phyloP scores from a whole-genome alignment of 1,284 basidiomycete genomes.

The Tilletia horrida region DNA sequence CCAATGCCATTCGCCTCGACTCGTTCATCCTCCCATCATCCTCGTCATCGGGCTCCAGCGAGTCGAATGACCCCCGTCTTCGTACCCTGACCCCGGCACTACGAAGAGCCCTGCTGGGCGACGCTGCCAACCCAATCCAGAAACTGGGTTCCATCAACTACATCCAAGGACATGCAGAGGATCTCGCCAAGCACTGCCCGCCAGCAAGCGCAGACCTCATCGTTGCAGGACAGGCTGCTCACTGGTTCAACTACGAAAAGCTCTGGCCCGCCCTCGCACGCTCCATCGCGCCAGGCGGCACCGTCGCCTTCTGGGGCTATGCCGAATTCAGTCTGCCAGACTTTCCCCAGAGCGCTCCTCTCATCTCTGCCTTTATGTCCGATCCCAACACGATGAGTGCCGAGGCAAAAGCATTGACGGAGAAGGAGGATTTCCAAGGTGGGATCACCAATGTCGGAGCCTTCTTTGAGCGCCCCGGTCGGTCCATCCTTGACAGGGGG shows the following conservation, averaged over 20 bases:
- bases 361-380: slow-evolving; percentile 6
- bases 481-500: slow-evolving; percentile 70
- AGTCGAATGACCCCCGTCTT: not conserved
- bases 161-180: slow-evolving; percentile 63
- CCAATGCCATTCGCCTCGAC: slow-evolving; percentile 61
- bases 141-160: slow-evolving; percentile 53
- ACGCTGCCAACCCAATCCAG: slow-evolving; percentile 52
- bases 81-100: slow-evolving; percentile 14
- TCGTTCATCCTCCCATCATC: slow-evolving; percentile 10
- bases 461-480: slow-evolving; percentile 76
- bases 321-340: slow-evolving; percentile 70
- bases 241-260: slow-evolving; percentile 77
- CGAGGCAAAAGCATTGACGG: slow-evolving; percentile 55
- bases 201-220: slow-evolving; percentile 69
- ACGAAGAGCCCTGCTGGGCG: slow-evolving; percentile 17
- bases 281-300: slow-evolving; percentile 67
- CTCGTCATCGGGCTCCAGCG: not conserved
- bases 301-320: slow-evolving; percentile 74
- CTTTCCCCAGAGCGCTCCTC: slow-evolving; percentile 62
- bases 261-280: slow-evolving; percentile 70
- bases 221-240: slow-evolving; percentile 73
- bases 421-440: not conserved
- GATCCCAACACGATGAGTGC: slow-evolving; percentile 62
- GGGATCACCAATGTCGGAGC: slow-evolving; percentile 64
- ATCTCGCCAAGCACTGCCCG: slow-evolving; percentile 60